Percentiles rank a stretch among this genome's conserved stretches.
phyloP scores from a whole-genome alignment of 129 eudicot genomes.

The Pulicaria dysenterica region DNA sequence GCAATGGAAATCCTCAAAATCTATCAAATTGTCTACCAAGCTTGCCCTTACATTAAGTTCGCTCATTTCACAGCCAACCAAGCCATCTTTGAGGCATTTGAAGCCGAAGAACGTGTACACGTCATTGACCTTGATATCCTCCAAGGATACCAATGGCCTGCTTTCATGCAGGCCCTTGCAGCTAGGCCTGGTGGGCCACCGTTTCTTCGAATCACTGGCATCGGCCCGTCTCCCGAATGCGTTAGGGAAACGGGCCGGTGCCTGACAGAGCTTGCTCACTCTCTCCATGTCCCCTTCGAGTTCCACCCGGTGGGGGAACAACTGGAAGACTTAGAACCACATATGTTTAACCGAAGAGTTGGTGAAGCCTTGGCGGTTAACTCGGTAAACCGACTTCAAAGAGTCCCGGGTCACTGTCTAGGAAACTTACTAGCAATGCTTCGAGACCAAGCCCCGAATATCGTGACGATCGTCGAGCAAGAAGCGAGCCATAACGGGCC shows the following conservation, averaged over 20 bases:
- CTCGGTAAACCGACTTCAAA: conserved; percentile 69
- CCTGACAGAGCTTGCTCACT: conserved; percentile 60
- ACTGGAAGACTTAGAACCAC: conserved; percentile 62
- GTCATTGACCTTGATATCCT: conserved; percentile 76
- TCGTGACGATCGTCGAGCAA: conserved; percentile 73
- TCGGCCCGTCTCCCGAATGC: conserved; percentile 55
- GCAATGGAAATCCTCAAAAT: conserved; percentile 69
- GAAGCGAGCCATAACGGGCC: conserved; percentile 88
- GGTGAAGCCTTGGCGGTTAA: conserved; percentile 83
- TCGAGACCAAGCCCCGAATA: conserved; percentile 75
- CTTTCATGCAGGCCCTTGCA: conserved; percentile 79
- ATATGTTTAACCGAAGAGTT: conserved; percentile 70
- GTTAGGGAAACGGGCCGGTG: conserved; percentile 74
- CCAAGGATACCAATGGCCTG: conserved; percentile 87
- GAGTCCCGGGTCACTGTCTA: conserved; percentile 51
- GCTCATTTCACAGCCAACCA: conserved; percentile 83
- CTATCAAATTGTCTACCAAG: conserved; percentile 74
- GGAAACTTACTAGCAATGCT: conserved; percentile 63
- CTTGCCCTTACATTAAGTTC: conserved; percentile 76
- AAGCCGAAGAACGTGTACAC: conserved; percentile 70
- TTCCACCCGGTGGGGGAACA: conserved; percentile 67
- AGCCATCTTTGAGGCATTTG: conserved; percentile 77
- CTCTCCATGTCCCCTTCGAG: conserved; percentile 70
- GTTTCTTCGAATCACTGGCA: conserved; percentile 66
- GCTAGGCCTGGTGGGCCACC: conserved; percentile 78